phyloP scores from a whole-genome alignment of 2,329 filamentous ascomycete species.

The Fusarium odoratissimum region DNA sequence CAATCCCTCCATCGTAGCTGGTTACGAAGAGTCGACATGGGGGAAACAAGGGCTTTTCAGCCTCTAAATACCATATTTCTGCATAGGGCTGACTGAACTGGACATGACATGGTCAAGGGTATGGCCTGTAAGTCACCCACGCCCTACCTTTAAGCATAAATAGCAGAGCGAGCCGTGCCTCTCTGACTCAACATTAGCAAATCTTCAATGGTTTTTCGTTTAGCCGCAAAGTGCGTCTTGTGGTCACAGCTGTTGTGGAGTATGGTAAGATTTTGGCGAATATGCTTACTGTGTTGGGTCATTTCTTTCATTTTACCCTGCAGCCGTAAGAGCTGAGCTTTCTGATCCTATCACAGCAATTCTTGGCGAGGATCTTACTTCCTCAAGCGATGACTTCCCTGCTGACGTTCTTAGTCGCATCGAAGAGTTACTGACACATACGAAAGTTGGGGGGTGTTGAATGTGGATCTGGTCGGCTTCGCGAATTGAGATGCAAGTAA shows the following conservation, averaged over 20 bases:
- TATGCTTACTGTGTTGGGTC: not conserved
- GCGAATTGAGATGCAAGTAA: not conserved
- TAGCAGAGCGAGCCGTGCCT: not conserved
- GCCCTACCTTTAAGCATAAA: not conserved
- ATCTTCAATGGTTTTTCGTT: not conserved
- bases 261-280: not conserved
- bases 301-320: not conserved
- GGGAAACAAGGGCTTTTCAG: not conserved
- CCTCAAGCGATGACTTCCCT: not conserved
- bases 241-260: not conserved
- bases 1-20: rapidly evolving
- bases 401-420: not conserved
- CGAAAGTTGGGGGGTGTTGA: too few relatives aligned
- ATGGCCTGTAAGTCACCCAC: not conserved
- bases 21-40: rapidly evolving
- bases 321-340: too few relatives aligned
- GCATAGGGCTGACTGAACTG: not conserved
- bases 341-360: not conserved
- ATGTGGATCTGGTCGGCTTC: too few relatives aligned
- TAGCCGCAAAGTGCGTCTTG: not conserved
- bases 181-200: not conserved
- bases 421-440: not conserved
- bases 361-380: not conserved
- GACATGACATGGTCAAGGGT: not conserved
- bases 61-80: not conserved